Conservation (phyloP, 176 grass and related monocot genomes). For the Aegilops bicornis region DNA sequence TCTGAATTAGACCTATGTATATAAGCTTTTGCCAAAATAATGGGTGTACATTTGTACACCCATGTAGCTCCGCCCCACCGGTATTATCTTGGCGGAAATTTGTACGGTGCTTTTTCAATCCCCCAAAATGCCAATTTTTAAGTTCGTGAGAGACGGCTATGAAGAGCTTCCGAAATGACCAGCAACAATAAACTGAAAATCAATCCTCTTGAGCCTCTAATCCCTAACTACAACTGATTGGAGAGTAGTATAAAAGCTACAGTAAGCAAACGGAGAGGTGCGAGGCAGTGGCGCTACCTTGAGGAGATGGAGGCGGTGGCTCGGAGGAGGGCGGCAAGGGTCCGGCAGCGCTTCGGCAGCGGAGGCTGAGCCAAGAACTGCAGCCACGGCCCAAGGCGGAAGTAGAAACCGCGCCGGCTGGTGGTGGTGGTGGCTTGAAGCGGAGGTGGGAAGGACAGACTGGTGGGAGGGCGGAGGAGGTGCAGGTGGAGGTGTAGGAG, state of each 20-base stretch:
- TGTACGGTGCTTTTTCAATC: background rate
- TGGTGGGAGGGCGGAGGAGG: background rate
- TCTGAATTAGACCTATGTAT: too few relatives aligned
- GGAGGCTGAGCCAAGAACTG: slow-evolving; percentile 11
- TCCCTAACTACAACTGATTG: background rate
- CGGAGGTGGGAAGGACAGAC: background rate
- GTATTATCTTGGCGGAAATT: background rate
- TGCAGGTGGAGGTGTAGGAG: background rate
- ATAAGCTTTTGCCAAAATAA: too few relatives aligned
- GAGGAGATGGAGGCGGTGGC: slow-evolving; percentile 32
- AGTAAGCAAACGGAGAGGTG: background rate
- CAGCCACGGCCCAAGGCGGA: background rate
- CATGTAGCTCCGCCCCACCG: too few relatives aligned
- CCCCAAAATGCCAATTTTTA: background rate
- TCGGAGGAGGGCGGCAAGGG: slow-evolving; percentile 41
- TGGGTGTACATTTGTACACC: too few relatives aligned
- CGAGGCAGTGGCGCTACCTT: slow-evolving; percentile 13
- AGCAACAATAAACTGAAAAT: background rate
- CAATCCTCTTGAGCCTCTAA: background rate
- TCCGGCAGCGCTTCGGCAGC: slow-evolving; percentile 28
- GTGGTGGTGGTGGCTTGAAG: background rate
- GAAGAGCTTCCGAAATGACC: background rate
- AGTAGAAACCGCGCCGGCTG: background rate
- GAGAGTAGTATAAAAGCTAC: background rate
- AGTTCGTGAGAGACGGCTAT: background rate